Percentiles rank a stretch among this genome's conserved stretches.
These are phyloP conservation scores for Tolypocladium sp. DNA, from an alignment of 2,329 filamentous ascomycete species.

Conservation along the genomic window DNA sequence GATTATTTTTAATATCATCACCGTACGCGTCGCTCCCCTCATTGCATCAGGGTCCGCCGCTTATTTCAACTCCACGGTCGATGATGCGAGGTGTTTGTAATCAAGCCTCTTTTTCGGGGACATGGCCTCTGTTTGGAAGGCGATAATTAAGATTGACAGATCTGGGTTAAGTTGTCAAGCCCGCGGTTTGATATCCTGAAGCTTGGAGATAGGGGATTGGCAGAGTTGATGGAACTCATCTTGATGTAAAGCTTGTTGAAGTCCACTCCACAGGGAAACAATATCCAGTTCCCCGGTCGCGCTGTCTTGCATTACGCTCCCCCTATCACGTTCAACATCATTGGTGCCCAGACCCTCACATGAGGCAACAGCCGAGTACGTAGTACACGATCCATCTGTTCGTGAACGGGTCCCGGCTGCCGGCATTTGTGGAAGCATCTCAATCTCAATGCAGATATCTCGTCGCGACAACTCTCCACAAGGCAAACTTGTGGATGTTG, in stretches of 20 bases:
- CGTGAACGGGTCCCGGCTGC: neutral
- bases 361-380: neutral
- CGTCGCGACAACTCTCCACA: neutral
- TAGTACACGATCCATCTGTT: neutral
- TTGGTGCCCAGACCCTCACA: neutral
- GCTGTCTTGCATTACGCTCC: no score
- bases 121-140: no score
- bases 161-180: neutral
- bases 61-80: no score
- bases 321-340: neutral
- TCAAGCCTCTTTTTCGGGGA: no score
- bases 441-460: neutral
- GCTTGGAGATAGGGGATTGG: no score
- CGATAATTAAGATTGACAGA: no score
- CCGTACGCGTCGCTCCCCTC: neutral
- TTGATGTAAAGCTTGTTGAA: no score
- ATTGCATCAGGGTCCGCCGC: neutral
- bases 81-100: no score
- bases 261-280: no score
- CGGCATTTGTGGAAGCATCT: neutral
- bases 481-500: no score
- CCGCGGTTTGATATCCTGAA: neutral
- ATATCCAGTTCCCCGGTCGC: no score
- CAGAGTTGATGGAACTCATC: no score
- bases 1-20: neutral